These are phyloP conservation scores for Pleurotus ostreatus DNA, from an alignment of 768 basidiomycete species.

Conservation along the genomic window DNA sequence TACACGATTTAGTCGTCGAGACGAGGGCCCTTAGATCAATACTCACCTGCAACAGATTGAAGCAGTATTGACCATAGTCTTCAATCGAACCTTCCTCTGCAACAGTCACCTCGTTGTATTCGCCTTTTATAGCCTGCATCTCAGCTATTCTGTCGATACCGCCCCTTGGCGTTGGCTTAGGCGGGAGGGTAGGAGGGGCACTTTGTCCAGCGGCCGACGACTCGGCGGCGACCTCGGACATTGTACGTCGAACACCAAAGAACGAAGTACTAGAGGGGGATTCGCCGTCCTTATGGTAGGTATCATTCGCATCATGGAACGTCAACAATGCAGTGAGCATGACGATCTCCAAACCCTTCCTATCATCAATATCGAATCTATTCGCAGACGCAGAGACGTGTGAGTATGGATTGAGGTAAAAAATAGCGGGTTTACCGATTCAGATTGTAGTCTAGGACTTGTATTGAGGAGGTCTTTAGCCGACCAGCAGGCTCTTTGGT, in stretches of 20 bases:
- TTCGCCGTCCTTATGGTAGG: conserved; percentile 30
- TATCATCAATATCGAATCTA: conserved; percentile 81
- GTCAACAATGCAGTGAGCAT: conserved; percentile 73
- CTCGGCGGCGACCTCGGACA: conserved; percentile 6
- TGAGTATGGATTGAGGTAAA: background rate
- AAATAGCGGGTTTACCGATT: conserved; percentile 46
- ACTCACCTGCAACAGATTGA: conserved; percentile 55
- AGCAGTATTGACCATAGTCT: conserved; percentile 71
- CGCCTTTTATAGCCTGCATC: conserved; percentile 60
- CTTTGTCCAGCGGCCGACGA: conserved; percentile 12
- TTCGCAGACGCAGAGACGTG: background rate
- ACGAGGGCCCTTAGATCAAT: background rate
- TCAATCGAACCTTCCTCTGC: conserved; percentile 57
- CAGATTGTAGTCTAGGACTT: conserved; percentile 83
- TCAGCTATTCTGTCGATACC: conserved; percentile 71
- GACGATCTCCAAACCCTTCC: conserved; percentile 83
- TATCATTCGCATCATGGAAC: conserved; percentile 68
- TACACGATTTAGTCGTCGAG: conserved; percentile 18
- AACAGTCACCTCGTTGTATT: conserved; percentile 73
- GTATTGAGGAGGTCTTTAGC: conserved; percentile 60
- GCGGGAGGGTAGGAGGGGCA: conserved; percentile 45
- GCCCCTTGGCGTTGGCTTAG: conserved; percentile 59
- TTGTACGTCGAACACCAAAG: background rate
- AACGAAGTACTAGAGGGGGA: background rate
- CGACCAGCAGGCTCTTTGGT: conserved; percentile 72